Conservation (phyloP, 2,329 filamentous ascomycete genomes). For the Xylariaceae sp. region DNA sequence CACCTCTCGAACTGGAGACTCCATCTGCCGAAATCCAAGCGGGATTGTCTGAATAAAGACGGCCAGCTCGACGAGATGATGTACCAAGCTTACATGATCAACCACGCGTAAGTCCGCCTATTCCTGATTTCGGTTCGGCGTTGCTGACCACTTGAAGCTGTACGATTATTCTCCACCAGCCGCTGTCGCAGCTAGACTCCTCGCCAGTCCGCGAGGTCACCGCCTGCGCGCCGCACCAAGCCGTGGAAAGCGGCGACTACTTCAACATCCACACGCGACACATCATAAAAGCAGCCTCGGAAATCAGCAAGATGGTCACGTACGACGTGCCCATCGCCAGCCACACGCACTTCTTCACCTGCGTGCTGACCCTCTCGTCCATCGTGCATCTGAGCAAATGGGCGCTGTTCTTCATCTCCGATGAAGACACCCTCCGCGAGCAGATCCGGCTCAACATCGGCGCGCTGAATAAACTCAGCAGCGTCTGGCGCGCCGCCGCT, state of each 20-base stretch:
- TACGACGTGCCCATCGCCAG: slow-evolving; percentile 67
- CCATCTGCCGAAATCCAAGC: slow-evolving; percentile 70
- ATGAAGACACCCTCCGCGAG: slow-evolving; percentile 66
- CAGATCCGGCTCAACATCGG: slow-evolving; percentile 75
- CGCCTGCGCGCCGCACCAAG: slow-evolving; percentile 60
- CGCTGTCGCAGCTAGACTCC: slow-evolving; percentile 68
- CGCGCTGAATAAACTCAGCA: slow-evolving; percentile 63
- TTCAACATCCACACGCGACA: slow-evolving; percentile 72
- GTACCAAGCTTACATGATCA: slow-evolving; percentile 85
- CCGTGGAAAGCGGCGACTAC: slow-evolving; percentile 45
- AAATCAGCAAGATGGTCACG: slow-evolving; percentile 70
- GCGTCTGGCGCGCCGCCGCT: slow-evolving; percentile 68
- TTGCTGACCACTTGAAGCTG: slow-evolving; percentile 33
- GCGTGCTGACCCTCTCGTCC: slow-evolving; percentile 71
- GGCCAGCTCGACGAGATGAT: slow-evolving; percentile 82
- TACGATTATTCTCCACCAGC: slow-evolving; percentile 74
- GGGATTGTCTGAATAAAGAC: slow-evolving; percentile 62
- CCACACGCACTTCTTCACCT: slow-evolving; percentile 82
- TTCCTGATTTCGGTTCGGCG: not conserved
- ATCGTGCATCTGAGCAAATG: slow-evolving; percentile 81
- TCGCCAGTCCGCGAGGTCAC: slow-evolving; percentile 56
- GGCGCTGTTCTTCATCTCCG: slow-evolving; percentile 56
- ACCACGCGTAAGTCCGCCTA: slow-evolving; percentile 45
- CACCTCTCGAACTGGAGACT: slow-evolving; percentile 70
- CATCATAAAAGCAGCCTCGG: slow-evolving; percentile 72